Percentiles rank a stretch among this genome's conserved stretches.
Evolutionary conservation across 2,329 filamentous ascomycete species (phyloP).

Genomic region (Claviceps sorghi): DNA sequence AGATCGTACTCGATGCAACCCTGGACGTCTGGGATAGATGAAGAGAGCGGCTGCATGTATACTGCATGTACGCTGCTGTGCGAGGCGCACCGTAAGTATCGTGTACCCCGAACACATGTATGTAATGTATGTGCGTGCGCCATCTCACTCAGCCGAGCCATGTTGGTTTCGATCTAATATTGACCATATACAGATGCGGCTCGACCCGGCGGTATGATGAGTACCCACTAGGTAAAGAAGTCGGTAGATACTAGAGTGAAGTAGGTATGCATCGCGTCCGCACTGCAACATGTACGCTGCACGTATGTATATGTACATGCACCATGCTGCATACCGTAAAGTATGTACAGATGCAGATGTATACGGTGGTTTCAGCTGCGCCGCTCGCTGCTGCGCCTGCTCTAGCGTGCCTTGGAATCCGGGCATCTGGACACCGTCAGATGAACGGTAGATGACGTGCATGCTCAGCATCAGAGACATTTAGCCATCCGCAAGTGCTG

Average conservation of each 20-base stretch:
- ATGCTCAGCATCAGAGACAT: not conserved
- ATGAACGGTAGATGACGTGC: conserved; percentile 1
- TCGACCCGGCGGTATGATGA: not conserved
- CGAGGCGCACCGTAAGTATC: not conserved
- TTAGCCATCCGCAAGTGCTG: not conserved
- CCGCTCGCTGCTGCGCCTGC: too few relatives aligned
- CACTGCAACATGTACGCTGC: not conserved
- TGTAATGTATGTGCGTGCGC: not conserved
- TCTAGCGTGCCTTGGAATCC: not conserved
- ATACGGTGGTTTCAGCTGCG: not conserved
- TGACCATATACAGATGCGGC: not conserved
- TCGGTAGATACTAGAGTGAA: too few relatives aligned
- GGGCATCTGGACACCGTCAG: not conserved
- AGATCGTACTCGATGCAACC: not conserved
- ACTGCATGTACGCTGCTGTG: not conserved
- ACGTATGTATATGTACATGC: not conserved
- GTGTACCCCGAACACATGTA: not conserved
- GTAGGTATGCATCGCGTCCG: not conserved
- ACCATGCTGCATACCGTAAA: too few relatives aligned
- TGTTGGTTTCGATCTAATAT: not conserved
- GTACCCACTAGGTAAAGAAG: too few relatives aligned
- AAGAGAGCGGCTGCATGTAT: not conserved
- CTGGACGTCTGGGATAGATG: not conserved
- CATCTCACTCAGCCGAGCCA: not conserved
- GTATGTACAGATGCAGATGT: too few relatives aligned